Evolutionary conservation across 1,284 basidiomycete species (phyloP).

Genomic region (Ustilago crameri): DNA sequence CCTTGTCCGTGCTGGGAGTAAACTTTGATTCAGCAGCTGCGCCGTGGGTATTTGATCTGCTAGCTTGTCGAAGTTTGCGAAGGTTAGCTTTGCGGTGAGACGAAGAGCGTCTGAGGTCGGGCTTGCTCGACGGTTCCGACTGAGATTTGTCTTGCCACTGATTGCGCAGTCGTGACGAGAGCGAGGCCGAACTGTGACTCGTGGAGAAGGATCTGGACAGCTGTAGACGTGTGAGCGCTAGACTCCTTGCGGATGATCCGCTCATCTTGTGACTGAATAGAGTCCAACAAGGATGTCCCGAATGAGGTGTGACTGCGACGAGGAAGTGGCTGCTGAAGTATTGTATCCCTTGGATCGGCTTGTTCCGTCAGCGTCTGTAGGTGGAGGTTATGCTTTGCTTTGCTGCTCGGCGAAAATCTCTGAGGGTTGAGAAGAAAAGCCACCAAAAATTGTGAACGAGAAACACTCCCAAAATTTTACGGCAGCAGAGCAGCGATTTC

Average conservation of each 20-base stretch:
- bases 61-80: constrained; percentile 5
- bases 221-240: constrained; percentile 14
- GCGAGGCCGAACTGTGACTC: constrained; percentile 1
- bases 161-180: constrained; percentile 16
- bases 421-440: not conserved
- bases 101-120: not conserved
- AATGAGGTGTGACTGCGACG: not conserved
- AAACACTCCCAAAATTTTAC: constrained; percentile 1
- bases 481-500: not conserved
- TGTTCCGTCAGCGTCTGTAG: constrained; percentile 8
- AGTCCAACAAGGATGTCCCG: too few relatives aligned
- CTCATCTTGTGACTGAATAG: constrained; percentile 11
- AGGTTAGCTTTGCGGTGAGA: constrained; percentile 18
- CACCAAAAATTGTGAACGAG: not conserved
- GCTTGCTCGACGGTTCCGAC: not conserved
- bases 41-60: not conserved
- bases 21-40: constrained; percentile 7
- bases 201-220: constrained; percentile 17
- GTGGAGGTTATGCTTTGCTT: constrained; percentile 1
- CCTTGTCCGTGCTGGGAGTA: constrained; percentile 19
- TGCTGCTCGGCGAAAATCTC: not conserved
- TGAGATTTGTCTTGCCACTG: constrained; percentile 3
- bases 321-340: too few relatives aligned
- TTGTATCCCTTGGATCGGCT: too few relatives aligned
- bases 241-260: not conserved